Evolutionary conservation across 1,284 basidiomycete genomes (phyloP), one percentile per base, ranked within the genome.

Genomic region (Cystobasidium sp.): DNA sequence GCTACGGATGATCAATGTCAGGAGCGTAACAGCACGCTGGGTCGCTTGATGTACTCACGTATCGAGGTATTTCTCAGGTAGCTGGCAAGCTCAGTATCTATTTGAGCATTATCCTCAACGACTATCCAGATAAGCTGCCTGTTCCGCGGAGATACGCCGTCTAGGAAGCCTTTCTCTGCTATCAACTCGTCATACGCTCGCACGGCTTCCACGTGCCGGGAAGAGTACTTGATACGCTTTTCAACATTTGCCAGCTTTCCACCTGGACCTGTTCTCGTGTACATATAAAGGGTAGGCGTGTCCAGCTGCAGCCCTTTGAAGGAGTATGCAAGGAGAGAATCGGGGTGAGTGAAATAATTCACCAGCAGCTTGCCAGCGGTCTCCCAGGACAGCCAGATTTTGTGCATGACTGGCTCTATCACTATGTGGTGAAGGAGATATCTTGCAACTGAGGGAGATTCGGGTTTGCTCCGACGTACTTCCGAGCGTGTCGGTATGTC

Each of bases 341-440:
- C 68, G 3, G 68, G 68, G 22, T 44, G 41, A 10, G 68, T 63
- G 41, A 62, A 70, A 47, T 70, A 62, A 46, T 63, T 70, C 9
- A 46, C 31, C 12, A 70, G 41, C 12, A 70, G 24, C 46, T 62
- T 49, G 56, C 39, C 39, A 20, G 37, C 18, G 16, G 56, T 39
- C 20, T 49, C 56, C 41, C 31, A 39, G 3, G 20, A 39, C 20
- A 70, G n/a, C 56, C 56, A 70, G 24, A 24, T 51, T 24, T 58
- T 58, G n/a, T 63, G 31, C 16, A 70, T 47, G 6, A 58, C 44
- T n/a, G 56, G 47, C 12, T 49, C 44, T 16, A 70, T 55, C 3
- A 63, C 52, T 1, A 70, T 63, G 46, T 70, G 55, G 39, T 70
- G 68, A 16, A 70, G 22, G 31, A 70, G 68, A 39, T 62, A 70